A percentile compares a stretch with the other conserved stretches of the same genome.
These are phyloP conservation scores for Coemansia sp. DNA, from an alignment of 192 early-diverging fungal species.

Conservation along the genomic window DNA sequence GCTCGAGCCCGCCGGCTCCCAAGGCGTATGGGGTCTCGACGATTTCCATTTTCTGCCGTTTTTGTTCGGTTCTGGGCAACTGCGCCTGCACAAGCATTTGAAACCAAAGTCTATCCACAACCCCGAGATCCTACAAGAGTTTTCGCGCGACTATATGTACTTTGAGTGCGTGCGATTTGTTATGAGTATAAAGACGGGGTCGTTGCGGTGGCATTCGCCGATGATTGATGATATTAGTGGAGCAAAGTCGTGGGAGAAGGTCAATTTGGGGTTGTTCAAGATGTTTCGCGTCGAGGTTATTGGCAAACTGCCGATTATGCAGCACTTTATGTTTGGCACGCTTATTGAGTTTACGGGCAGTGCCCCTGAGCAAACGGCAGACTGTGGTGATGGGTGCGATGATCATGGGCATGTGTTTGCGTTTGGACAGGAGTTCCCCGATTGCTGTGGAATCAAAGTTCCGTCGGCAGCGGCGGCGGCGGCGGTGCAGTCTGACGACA, in stretches of 20 bases:
- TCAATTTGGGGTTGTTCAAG: conserved; percentile 87
- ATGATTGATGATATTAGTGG: conserved; percentile 92
- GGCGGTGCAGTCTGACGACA: conserved; percentile 17
- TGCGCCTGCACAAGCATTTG: conserved; percentile 85
- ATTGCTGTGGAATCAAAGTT: conserved; percentile 58
- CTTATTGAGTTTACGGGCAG: conserved; percentile 67
- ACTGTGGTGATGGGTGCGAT: conserved; percentile 23
- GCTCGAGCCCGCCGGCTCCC: conserved; percentile 95
- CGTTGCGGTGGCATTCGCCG: conserved; percentile 83
- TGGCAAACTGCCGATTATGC: conserved; percentile 93
- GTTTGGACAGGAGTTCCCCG: conserved; percentile 55
- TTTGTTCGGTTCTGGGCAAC: conserved; percentile 85
- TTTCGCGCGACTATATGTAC: conserved; percentile 92
- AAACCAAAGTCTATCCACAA: conserved; percentile 94
- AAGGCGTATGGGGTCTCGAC: conserved; percentile 99
- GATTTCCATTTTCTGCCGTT: conserved; percentile 98
- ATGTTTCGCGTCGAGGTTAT: conserved; percentile 93
- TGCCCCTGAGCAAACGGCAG: conserved; percentile 18
- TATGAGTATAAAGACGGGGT: conserved; percentile 72
- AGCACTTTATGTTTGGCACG: conserved; percentile 91
- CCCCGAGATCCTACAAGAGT: conserved; percentile 83
- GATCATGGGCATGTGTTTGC: conserved; percentile 51
- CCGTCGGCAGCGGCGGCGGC: conserved; percentile 47
- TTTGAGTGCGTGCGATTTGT: conserved; percentile 92
- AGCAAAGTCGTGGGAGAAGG: conserved; percentile 86